These are phyloP conservation scores for Aureoboletus auriporus DNA, from an alignment of 768 basidiomycete genomes.

Conservation along the genomic window DNA sequence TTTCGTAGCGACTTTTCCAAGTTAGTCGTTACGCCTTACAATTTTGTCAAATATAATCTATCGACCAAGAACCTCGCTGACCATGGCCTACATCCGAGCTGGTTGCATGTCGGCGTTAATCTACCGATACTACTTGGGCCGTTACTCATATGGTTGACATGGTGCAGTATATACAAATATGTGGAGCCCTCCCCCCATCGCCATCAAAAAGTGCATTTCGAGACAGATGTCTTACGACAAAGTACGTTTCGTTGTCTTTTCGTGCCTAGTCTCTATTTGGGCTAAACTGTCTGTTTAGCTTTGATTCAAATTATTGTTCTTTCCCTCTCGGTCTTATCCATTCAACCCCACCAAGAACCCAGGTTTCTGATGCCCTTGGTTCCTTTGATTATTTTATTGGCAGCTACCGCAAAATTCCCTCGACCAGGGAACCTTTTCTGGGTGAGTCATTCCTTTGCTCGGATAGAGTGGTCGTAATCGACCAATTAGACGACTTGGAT, in stretches of 20 bases:
- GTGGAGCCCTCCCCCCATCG: background rate
- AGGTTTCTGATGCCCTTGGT: slow-evolving; percentile 36
- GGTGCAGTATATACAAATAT: slow-evolving; percentile 8
- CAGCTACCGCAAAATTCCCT: slow-evolving; percentile 22
- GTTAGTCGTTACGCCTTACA: slow-evolving; percentile 33
- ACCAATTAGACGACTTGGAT: slow-evolving; percentile 26
- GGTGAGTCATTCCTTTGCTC: slow-evolving; percentile 18
- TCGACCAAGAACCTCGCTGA: slow-evolving; percentile 33
- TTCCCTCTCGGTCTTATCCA: slow-evolving; percentile 28
- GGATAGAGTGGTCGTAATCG: background rate
- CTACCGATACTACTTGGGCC: slow-evolving; percentile 38
- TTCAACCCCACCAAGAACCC: slow-evolving; percentile 38
- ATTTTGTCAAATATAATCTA: slow-evolving; percentile 37
- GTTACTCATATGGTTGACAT: slow-evolving; percentile 23
- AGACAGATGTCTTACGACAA: slow-evolving; percentile 12
- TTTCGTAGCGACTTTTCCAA: slow-evolving; percentile 22
- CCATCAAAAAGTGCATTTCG: slow-evolving; percentile 6
- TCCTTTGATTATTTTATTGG: slow-evolving; percentile 29
- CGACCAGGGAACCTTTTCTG: slow-evolving; percentile 29
- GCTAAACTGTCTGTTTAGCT: slow-evolving; percentile 18
- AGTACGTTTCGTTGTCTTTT: slow-evolving; percentile 10
- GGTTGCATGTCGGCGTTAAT: slow-evolving; percentile 38
- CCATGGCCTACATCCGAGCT: slow-evolving; percentile 38
- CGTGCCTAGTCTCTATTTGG: background rate
- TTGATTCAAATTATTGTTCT: slow-evolving; percentile 27